Base-by-base conservation (phyloP, 2,329 filamentous ascomycete genomes). In the Xylaria digitata region DNA sequence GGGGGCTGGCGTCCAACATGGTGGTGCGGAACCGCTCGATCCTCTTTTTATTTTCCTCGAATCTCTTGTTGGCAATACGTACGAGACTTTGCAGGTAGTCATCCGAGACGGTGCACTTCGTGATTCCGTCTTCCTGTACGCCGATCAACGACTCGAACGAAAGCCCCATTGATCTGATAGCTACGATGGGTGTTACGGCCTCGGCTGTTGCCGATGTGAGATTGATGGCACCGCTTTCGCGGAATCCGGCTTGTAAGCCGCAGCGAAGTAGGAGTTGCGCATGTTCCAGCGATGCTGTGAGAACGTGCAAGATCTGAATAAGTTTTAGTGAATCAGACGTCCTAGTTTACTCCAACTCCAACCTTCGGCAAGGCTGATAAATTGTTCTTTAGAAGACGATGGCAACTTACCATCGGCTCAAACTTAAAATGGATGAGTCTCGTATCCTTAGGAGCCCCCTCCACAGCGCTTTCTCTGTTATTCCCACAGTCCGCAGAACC, bases 221-320 rank as follows among this genome's bases (percentile, higher is more conserved):
- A 74, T 90, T 92, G 65, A 96, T 85, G 56, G 95, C 90, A 19
- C 95, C 95, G 66, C 92, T 96, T 80, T 98, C 95, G 15, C 95
- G 89, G 77, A 97, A 97, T 0, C 95, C 95, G 3, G 93, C 91
- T 72, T 89, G 87, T 9, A 95, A 83, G 1, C 92, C 94, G 50
- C 92, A 92, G 11, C 89, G 85, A 15, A 97, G 85, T 19, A 96
- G 84, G 8, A 86, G 83, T 71, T 97, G 91, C 3, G 95, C 93
- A 73, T 95, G 88, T 13, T 86, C 80, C 0, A 89, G 83, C 0
- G 92, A 95, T 17, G 93, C 88, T 6, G 93, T 89, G 73, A 97
- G 86, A 49, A 98, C 85, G 73, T 98, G 95, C 0, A 98, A 87
- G 72, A 97, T 97, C 94, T 97, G 71, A 1, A 34, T 62, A 34